Evolutionary conservation across 1,284 basidiomycete genomes (phyloP), one percentile per base, ranked within the genome.

Genomic region (Ganoderma boninense): DNA sequence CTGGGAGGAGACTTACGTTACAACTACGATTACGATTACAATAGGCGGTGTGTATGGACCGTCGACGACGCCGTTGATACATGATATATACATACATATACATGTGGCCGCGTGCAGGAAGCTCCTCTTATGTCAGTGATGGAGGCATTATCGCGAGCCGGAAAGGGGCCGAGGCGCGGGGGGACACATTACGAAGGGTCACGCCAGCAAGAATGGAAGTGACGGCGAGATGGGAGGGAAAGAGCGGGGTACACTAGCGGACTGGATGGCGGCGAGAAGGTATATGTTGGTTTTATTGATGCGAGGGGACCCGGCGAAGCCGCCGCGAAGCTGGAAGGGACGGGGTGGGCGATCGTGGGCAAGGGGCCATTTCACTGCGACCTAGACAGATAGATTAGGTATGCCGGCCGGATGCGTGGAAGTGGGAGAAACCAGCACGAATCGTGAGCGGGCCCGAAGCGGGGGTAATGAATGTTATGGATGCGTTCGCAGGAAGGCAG

Each of bases 291-390:
- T n/a, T n/a, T 32, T 18, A 32, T 57, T 35, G 54, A 57, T 35
- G 54, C 11, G 52, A 56, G 26, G 52, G 29, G 52, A 56, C 52
- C 52, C 52, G 52, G 4, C 52, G 52, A 56, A 56, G 52, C 52
- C 26, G 52, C 52, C 29, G 16, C 23, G 46, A 29, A 18, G 32
- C 49, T 14, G 54, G 54, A 57, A 57, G 14, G 54, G 29, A 49
- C n/a, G 49, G 29, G 16, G 29, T 32, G 54, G 29, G 23, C 18
- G 54, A 57, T 57, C 54, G 54, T 20, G n/a, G 54, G 54, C 54
- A 8, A 16, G 35, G 54, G 14, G 29, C 20, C 20, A 52, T n/a
- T n/a, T 57, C 29, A 32, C 14, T 29, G 13, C 32, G 16, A 7
- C 26, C 29, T 29, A 11, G 29, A 57, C 23, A 29, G 52, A 56